Percentiles rank a stretch among this genome's conserved stretches.
Conservation (phyloP, 2,329 filamentous ascomycete species). For the Diaporthe batatas region DNA sequence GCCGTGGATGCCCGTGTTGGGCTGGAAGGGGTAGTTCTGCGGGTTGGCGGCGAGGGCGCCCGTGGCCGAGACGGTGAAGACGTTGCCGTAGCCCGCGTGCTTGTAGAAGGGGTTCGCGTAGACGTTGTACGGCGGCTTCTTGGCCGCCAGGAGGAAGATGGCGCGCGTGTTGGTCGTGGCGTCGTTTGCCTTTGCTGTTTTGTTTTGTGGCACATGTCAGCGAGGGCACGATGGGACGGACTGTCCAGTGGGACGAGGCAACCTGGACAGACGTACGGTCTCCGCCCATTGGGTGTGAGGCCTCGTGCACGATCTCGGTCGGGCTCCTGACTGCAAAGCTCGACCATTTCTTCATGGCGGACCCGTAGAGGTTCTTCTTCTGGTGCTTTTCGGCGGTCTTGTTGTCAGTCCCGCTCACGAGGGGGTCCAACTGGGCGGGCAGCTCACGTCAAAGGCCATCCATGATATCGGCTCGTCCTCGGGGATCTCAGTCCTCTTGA, state of each 20-base stretch:
- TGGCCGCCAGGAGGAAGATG: slow-evolving; percentile 87
- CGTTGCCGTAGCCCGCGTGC: slow-evolving; percentile 83
- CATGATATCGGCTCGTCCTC: slow-evolving; percentile 90
- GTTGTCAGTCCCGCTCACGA: neutral
- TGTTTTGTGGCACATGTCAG: slow-evolving; percentile 54
- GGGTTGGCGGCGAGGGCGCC: slow-evolving; percentile 74
- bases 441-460: slow-evolving; percentile 88
- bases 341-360: slow-evolving; percentile 94
- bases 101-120: slow-evolving; percentile 95
- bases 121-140: slow-evolving; percentile 82
- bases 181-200: slow-evolving; percentile 69
- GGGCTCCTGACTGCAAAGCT: slow-evolving; percentile 83
- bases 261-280: slow-evolving; percentile 76
- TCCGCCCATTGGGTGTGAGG: slow-evolving; percentile 80
- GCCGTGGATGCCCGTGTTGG: slow-evolving; percentile 80
- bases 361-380: slow-evolving; percentile 88
- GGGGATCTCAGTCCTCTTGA: slow-evolving; percentile 86
- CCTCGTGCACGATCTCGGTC: slow-evolving; percentile 80
- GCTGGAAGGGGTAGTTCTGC: slow-evolving; percentile 80
- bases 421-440: neutral
- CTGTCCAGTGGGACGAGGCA: too few species aligned
- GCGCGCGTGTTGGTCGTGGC: slow-evolving; percentile 84
- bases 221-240: neutral
- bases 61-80: slow-evolving; percentile 72
- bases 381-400: slow-evolving; percentile 68